Base-by-base conservation (phyloP, 108 stramenopile species). In the Bacterosira constricta region DNA sequence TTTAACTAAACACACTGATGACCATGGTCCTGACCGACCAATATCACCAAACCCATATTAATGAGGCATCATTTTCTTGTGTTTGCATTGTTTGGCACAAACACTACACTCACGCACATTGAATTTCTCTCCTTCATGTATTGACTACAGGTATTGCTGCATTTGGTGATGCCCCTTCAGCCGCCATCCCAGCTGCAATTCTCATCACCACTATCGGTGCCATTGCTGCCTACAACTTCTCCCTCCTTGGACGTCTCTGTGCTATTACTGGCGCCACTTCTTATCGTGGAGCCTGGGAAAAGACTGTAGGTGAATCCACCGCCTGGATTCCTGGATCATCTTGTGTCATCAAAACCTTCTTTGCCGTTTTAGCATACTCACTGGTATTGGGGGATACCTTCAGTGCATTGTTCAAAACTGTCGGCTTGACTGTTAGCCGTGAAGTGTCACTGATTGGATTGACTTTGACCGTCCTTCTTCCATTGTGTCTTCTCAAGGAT, bases 371-470 rank as follows among this genome's bases (percentile, higher is more conserved):
- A 29, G 94, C 96, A 7, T 99, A 89, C 82, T 88, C 88, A 52
- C 94, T 99, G 89, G 96, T 99, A 65, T 85, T 99, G 57, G 98
- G 90, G 10, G 97, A 98, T 77, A 96, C 90, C 20, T 86, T 88
- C 55, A 76, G 65, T 17, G 80, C 88, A 3, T 71, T 98, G 17
- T 78, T 90, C 35, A 51, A 72, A 56, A 89, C 89, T 3, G 23
- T 81, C 64, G 88, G 85, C 15, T 37, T 80, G 31, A 37, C 23
- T 2, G 61, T 76, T 1, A 55, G 71, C n/a, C 79, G 95, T 18
- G 87, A 85, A 37, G 29, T 32, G 6, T 77, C 89, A 3, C 65
- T 96, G 56, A 38, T 91, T 29, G 75, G 81, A 21, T 57, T 96
- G 12, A 96, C 97, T 1, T 37, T 61, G 18, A 42, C 89, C 18